Percentiles rank a stretch among this genome's conserved stretches.
Evolutionary conservation across 495 filamentous ascomycete genomes (phyloP).

Genomic region (Lasiosphaeris hirsuta): DNA sequence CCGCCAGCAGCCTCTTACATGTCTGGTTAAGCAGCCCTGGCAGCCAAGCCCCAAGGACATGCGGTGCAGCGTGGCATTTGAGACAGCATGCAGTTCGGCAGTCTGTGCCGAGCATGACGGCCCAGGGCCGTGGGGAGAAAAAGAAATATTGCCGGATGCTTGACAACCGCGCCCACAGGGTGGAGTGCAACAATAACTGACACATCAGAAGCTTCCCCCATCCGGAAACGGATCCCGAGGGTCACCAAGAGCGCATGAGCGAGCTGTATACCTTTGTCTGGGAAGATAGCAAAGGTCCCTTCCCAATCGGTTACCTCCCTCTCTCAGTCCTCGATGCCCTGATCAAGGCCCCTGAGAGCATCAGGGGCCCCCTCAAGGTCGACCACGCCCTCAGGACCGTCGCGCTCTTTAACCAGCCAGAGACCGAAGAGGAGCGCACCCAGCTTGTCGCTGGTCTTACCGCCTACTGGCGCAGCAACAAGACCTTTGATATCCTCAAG

Average conservation of each 20-base stretch:
- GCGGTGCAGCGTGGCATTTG: neutral
- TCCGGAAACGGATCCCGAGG: conserved; percentile 50
- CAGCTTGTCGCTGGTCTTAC: conserved; percentile 56
- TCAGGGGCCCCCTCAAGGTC: conserved; percentile 55
- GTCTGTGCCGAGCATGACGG: no score
- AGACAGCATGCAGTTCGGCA: neutral
- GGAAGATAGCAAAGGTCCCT: conserved; percentile 47
- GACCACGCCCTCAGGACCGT: conserved; percentile 36
- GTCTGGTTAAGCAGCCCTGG: no score
- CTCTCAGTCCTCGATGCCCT: conserved; percentile 57
- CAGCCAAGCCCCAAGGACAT: neutral
- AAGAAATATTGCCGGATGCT: no score
- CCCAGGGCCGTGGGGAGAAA: no score
- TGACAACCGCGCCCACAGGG: no score
- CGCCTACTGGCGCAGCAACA: conserved; percentile 57
- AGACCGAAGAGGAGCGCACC: conserved; percentile 54
- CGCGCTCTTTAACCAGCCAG: conserved; percentile 20
- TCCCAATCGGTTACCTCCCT: conserved; percentile 60
- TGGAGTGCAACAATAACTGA: neutral
- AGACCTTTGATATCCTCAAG: conserved; percentile 65
- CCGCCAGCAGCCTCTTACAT: no score
- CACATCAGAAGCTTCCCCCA: conserved; percentile 61
- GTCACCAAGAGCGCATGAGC: conserved; percentile 45
- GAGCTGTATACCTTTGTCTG: conserved; percentile 54
- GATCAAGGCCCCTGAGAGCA: conserved; percentile 34